phyloP scores from a whole-genome alignment of 768 basidiomycete species.

The Hortiboletus flavorubellus region DNA sequence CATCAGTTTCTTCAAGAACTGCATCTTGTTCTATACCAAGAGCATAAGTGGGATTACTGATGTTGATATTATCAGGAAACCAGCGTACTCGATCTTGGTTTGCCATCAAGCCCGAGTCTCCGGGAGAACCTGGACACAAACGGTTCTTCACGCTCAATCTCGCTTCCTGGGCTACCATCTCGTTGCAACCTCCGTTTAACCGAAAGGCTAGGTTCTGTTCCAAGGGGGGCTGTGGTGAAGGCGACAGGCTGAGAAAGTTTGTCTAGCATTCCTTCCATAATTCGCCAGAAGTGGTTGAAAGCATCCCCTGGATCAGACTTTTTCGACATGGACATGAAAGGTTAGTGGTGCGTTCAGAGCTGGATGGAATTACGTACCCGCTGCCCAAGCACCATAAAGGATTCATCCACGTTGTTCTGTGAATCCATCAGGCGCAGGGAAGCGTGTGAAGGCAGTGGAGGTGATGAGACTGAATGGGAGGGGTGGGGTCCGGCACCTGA shows the following conservation, averaged over 20 bases:
- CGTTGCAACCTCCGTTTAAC: conserved; percentile 33
- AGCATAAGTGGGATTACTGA: conserved; percentile 5
- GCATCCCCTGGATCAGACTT: conserved; percentile 82
- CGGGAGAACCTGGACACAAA: conserved; percentile 56
- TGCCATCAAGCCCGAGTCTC: conserved; percentile 30
- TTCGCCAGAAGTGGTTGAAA: conserved; percentile 87
- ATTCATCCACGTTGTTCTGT: conserved; percentile 73
- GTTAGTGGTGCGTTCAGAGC: neutral
- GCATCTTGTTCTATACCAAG: conserved; percentile 16
- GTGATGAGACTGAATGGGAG: conserved; percentile 37
- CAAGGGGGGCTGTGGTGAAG: conserved; percentile 77
- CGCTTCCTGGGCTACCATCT: conserved; percentile 58
- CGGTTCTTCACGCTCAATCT: conserved; percentile 66
- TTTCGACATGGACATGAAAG: neutral
- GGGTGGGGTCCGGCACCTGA: conserved; percentile 12
- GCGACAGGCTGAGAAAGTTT: conserved; percentile 79
- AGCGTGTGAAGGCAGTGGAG: conserved; percentile 44
- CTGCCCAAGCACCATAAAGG: conserved; percentile 85
- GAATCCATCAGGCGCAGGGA: conserved; percentile 43
- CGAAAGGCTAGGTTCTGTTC: conserved; percentile 33
- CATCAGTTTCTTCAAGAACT: conserved; percentile 49
- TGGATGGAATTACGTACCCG: conserved; percentile 41
- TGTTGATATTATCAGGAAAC: neutral
- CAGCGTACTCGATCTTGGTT: conserved; percentile 21
- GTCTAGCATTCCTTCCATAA: conserved; percentile 83